Base-by-base conservation (phyloP, 2,329 filamentous ascomycete genomes). In the Xylaria sp. region DNA sequence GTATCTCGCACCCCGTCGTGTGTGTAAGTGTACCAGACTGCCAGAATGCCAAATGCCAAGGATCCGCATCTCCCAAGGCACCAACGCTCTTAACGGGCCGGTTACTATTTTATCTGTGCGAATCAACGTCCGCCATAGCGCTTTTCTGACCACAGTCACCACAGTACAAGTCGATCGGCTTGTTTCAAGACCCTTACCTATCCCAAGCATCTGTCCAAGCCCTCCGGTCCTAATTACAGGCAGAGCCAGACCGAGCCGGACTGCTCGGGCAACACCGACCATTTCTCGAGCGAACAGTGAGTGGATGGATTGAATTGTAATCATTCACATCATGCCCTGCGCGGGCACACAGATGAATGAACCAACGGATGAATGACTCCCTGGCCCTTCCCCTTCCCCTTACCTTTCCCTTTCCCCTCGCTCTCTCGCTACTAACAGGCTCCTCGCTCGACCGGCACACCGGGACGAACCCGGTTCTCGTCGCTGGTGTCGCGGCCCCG, bases 101-200 rank as follows among this genome's bases (percentile, higher is more conserved):
- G 41, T 72, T 72, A 72, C 70, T 71, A 63, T 66, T 71, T 68
- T 66, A 37, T 69, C 48, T 65, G 55, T 63, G 44, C 54, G 59
- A 69, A 65, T 64, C 56, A 28, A 4, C 10, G 39, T n/a, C n/a
- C 13, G 46, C n/a, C 46, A 55, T 54, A 44, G 60, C 37, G 57
- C 25, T 13, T 54, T 65, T 68, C 67, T 72, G 64, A 64, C 66
- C 63, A 63, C 63, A 54, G 66, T 41, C 54, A 64, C 66, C 63
- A 63, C 60, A 54, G 66, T 41, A 57, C 59, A 28, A 64, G 50
- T 58, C 55, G 54, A 64, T 64, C 51, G 59, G 60, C 59, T 58
- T 62, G 63, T 65, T 65, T 68, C 61, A 62, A 61, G 28, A 37
- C 44, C 50, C 32, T 41, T 46, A 46, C 18, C 41, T 18, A 55